Evolutionary conservation across 768 basidiomycete species (phyloP).

Genomic region (Suillus paluster): DNA sequence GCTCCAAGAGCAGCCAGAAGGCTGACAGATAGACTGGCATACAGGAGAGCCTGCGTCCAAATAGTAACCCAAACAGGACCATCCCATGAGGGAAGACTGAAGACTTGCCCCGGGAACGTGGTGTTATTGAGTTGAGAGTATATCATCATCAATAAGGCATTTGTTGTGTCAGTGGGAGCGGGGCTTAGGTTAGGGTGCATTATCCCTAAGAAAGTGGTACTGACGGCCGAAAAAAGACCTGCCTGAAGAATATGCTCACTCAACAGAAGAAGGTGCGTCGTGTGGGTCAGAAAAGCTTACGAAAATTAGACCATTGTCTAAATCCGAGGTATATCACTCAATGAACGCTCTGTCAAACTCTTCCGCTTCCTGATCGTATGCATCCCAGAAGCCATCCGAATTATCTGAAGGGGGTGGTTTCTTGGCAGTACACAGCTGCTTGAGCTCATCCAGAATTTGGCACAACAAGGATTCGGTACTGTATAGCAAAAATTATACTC

Average conservation of each 20-base stretch:
- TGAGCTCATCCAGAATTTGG: not conserved
- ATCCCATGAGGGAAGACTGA: slow-evolving; percentile 13
- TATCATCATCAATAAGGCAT: slow-evolving; percentile 15
- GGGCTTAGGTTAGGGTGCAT: slow-evolving; percentile 15
- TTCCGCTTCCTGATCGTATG: not conserved
- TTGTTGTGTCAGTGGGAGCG: slow-evolving; percentile 12
- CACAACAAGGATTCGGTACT: not conserved
- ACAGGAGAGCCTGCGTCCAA: slow-evolving; percentile 12
- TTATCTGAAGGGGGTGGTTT: not conserved
- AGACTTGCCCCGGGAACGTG: not conserved
- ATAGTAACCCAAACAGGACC: slow-evolving; percentile 11
- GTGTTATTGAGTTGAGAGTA: slow-evolving; percentile 12
- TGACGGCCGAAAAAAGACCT: slow-evolving; percentile 21
- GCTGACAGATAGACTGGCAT: slow-evolving; percentile 17
- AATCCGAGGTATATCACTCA: not conserved
- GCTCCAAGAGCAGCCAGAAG: slow-evolving; percentile 18
- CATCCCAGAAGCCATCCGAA: not conserved
- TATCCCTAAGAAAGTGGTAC: slow-evolving; percentile 11
- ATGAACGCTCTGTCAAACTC: not conserved
- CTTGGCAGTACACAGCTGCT: not conserved
- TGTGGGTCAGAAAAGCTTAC: not conserved
- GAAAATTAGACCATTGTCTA: not conserved
- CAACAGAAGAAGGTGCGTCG: not conserved
- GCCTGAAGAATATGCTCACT: slow-evolving; percentile 10
- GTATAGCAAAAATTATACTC: not conserved